phyloP scores from a whole-genome alignment of 352 stramenopile genomes.

The Pythium dissotocum region DNA sequence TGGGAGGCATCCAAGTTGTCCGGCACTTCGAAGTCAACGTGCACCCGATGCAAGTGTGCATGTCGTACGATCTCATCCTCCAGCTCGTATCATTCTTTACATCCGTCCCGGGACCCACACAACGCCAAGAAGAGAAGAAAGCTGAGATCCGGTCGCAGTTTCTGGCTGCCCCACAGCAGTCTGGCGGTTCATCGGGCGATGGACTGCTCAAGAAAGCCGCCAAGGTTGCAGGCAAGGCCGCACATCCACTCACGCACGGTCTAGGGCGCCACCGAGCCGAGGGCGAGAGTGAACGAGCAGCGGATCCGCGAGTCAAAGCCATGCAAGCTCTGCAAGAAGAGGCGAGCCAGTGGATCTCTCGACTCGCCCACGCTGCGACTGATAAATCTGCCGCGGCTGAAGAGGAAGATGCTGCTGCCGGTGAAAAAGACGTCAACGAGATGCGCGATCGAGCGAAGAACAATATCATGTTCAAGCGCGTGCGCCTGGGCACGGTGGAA shows the following conservation, averaged over 20 bases:
- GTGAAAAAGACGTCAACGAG: slow-evolving; percentile 35
- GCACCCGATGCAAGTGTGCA: slow-evolving; percentile 81
- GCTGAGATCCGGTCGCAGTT: slow-evolving; percentile 71
- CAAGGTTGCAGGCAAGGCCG: slow-evolving; percentile 64
- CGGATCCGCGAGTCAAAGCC: slow-evolving; percentile 9
- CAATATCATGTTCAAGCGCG: slow-evolving; percentile 79
- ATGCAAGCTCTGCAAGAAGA: slow-evolving; percentile 47
- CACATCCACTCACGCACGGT: slow-evolving; percentile 51
- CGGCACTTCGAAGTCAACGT: slow-evolving; percentile 88
- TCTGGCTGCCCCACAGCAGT: slow-evolving; percentile 33
- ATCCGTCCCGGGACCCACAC: slow-evolving; percentile 22
- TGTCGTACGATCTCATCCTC: slow-evolving; percentile 78
- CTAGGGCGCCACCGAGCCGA: slow-evolving; percentile 30
- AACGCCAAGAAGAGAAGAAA: slow-evolving; percentile 52
- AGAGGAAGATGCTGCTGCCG: background rate
- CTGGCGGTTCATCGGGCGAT: slow-evolving; percentile 30
- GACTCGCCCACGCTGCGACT: slow-evolving; percentile 23
- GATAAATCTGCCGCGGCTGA: background rate
- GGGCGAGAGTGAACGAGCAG: slow-evolving; percentile 3
- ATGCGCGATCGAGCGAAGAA: slow-evolving; percentile 47
- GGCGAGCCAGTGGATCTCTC: slow-evolving; percentile 41
- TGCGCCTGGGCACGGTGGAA: slow-evolving; percentile 74
- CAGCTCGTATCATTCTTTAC: slow-evolving; percentile 68
- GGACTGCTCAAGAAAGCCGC: slow-evolving; percentile 57
- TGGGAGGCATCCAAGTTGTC: slow-evolving; percentile 59